A percentile compares a stretch with the other conserved stretches of the same genome.
phyloP scores from a whole-genome alignment of 495 filamentous ascomycete species.

The Clavariopsis aquatica region DNA sequence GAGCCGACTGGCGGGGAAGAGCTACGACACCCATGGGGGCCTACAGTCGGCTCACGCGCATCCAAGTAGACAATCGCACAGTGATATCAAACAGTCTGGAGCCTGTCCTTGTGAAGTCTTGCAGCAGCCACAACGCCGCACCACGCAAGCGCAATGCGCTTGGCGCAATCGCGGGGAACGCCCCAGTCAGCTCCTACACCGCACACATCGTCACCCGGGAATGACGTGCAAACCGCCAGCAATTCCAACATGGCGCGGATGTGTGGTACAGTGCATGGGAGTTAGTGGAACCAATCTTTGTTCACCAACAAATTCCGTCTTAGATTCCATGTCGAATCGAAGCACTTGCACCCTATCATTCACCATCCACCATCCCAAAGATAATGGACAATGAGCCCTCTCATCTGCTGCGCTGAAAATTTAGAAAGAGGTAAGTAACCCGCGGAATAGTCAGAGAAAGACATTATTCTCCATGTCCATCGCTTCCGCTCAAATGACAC shows the following conservation, averaged over 20 bases:
- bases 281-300: too few relatives aligned
- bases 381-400: too few relatives aligned
- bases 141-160: neutral
- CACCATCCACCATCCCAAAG: too few relatives aligned
- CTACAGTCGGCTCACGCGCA: slow-evolving; percentile 5
- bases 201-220: neutral
- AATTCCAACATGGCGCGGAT: neutral
- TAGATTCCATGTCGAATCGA: too few relatives aligned
- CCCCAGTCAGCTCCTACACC: neutral
- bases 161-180: neutral
- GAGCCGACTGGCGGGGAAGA: neutral
- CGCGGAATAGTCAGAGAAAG: too few relatives aligned
- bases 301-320: too few relatives aligned
- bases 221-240: neutral
- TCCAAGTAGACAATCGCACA: neutral
- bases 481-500: too few relatives aligned
- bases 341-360: too few relatives aligned
- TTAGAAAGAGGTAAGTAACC: too few relatives aligned
- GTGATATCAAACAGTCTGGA: neutral
- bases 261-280: neutral
- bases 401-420: too few relatives aligned
- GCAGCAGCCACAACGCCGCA: slow-evolving; percentile 3
- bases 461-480: too few relatives aligned
- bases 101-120: neutral
- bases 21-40: neutral